A percentile compares a stretch with the other conserved stretches of the same genome.
Evolutionary conservation across 306 rosid genomes (phyloP).

Genomic region (Pterocarpus macrocarpus): DNA sequence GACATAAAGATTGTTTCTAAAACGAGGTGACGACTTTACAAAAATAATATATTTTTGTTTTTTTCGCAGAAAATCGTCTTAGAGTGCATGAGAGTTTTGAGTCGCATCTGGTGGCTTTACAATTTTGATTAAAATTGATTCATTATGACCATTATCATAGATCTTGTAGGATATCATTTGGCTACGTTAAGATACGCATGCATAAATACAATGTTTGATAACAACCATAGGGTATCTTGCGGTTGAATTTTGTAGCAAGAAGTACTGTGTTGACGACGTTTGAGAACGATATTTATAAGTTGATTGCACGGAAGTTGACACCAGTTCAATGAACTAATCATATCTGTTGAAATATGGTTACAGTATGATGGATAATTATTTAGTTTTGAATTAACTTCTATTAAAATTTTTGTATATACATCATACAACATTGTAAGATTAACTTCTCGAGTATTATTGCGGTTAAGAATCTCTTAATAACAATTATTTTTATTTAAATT

Average conservation of each 20-base stretch:
- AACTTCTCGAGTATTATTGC: too few relatives aligned
- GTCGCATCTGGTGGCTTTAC: conserved; percentile 9
- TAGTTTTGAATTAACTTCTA: too few relatives aligned
- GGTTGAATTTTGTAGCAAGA: conserved; percentile 34
- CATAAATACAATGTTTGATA: conserved; percentile 31
- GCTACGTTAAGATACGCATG: conserved; percentile 48
- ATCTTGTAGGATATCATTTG: conserved; percentile 40
- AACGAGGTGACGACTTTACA: conserved; percentile 29
- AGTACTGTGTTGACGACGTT: background rate
- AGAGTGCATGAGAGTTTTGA: background rate
- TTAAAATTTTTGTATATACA: too few relatives aligned
- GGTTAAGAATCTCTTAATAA: too few relatives aligned
- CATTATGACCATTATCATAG: background rate
- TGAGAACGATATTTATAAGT: conserved; percentile 14
- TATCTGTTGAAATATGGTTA: too few relatives aligned
- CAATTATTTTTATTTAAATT: too few relatives aligned
- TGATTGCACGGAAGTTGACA: background rate
- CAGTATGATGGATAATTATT: too few relatives aligned
- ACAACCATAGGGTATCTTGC: conserved; percentile 37
- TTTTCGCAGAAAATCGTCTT: conserved; percentile 13
- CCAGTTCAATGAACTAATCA: background rate
- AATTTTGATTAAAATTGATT: conserved; percentile 6
- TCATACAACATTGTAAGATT: too few relatives aligned
- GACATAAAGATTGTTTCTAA: conserved; percentile 19
- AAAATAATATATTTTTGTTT: background rate